Base-by-base conservation (phyloP, 1,284 basidiomycete genomes). In the Meripilus lineatus region DNA sequence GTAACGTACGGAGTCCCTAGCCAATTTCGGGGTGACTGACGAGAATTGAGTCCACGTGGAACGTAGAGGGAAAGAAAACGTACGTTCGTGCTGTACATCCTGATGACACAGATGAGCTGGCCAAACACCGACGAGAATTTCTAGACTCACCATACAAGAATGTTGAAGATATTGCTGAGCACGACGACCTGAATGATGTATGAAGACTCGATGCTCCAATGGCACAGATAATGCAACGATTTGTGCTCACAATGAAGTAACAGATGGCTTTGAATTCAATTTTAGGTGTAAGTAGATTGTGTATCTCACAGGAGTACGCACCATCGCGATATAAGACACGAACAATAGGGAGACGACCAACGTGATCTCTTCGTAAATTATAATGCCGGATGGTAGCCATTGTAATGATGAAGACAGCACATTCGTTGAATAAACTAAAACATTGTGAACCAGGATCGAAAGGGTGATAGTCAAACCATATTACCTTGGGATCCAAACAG, bases 131-230 rank as follows among this genome's bases (percentile, higher is more conserved):
- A n/a, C 5, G 17, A 24, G 15, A 42, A 36, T 48, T 46, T 32
- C 51, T 22, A 11, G 24, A 32, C 51, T 32, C 36, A 54, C 52
- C 53, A 55, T 3, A 53, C 40, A 10, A 55, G 15, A 23, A 55
- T 55, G 32, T 55, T 55, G 40, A 21, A 36, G n/a, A 36, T 10
- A 13, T 36, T 30, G n/a, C 10, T 10, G 28, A 30, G n/a, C 28
- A 30, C 8, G n/a, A 30, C n/a, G 8, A 30, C n/a, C 28, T 30
- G 8, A 8, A 30, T 8, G 28, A n/a, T 30, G 28, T 30, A 30
- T 30, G 10, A 30, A 30, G 28, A 30, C 10, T 30, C 28, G n/a
- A 30, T 30, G 8, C 28, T 10, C 28, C 28, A n/a, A 10, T 30
- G 28, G 10, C 28, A 30, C 10, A n/a, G n/a, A 30, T 8, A n/a